A percentile compares a stretch with the other conserved stretches of the same genome.
phyloP scores from a whole-genome alignment of 495 filamentous ascomycete species.

The Tuber calosporum region DNA sequence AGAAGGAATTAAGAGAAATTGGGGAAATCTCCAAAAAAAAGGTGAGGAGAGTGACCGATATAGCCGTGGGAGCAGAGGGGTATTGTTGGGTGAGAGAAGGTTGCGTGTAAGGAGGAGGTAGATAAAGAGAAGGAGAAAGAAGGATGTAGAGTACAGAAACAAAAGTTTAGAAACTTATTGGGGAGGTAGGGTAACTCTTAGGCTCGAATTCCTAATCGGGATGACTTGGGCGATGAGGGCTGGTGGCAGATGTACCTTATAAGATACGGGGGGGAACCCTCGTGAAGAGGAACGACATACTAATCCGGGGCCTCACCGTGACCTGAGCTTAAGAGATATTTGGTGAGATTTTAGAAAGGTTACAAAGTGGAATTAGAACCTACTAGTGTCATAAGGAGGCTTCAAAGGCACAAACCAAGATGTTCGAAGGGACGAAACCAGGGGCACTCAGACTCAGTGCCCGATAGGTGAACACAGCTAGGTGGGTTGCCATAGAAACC shows the following conservation, averaged over 20 bases:
- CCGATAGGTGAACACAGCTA: too few relatives aligned
- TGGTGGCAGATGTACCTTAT: neutral
- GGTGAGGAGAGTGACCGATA: conserved; percentile 15
- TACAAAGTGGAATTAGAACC: neutral
- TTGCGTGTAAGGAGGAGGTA: conserved; percentile 12
- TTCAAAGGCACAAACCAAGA: too few relatives aligned
- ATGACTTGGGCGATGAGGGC: neutral
- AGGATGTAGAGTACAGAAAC: conserved; percentile 16
- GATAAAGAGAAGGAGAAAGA: neutral
- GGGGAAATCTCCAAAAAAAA: neutral
- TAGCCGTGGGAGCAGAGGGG: conserved; percentile 11
- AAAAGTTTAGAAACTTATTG: conserved; percentile 22
- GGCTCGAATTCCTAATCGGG: neutral
- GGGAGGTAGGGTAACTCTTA: conserved; percentile 20
- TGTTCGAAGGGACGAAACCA: too few relatives aligned
- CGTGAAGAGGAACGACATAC: neutral
- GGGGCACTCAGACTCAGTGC: too few relatives aligned
- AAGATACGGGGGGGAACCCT: neutral
- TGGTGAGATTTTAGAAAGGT: neutral
- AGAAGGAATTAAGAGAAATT: neutral
- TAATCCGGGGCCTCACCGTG: neutral
- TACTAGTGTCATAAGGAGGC: too few relatives aligned
- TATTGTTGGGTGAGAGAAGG: conserved; percentile 4
- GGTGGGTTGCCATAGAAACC: too few relatives aligned
- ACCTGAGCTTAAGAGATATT: neutral